A percentile compares a stretch with the other conserved stretches of the same genome.
These are phyloP conservation scores for Aspergillus phoenicis DNA, from an alignment of 2,329 filamentous ascomycete species.

Conservation along the genomic window DNA sequence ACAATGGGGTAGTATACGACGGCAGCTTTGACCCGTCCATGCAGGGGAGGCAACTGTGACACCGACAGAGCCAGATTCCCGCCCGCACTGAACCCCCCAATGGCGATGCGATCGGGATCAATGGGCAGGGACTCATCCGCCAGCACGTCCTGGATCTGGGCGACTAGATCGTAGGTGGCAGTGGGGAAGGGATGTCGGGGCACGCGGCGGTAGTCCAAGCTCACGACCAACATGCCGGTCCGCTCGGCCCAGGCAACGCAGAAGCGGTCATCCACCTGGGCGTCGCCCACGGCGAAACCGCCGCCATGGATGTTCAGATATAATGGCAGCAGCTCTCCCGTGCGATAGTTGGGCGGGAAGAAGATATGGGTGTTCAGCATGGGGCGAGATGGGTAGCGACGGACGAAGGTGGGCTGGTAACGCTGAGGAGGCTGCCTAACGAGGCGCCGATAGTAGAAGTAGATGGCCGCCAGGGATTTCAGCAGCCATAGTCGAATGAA, in stretches of 20 bases:
- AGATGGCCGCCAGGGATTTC: slow-evolving; percentile 17
- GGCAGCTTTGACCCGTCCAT: slow-evolving; percentile 38
- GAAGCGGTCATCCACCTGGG: slow-evolving; percentile 52
- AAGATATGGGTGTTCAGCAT: slow-evolving; percentile 13
- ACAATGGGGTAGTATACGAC: slow-evolving; percentile 51
- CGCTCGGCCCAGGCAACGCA: slow-evolving; percentile 48
- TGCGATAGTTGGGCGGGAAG: slow-evolving; percentile 18
- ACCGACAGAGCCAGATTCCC: slow-evolving; percentile 52
- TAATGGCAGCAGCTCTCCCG: slow-evolving; percentile 39
- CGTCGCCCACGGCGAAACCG: slow-evolving; percentile 38
- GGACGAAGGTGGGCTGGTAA: slow-evolving; percentile 5
- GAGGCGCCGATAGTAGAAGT: slow-evolving; percentile 18
- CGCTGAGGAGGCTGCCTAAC: slow-evolving; percentile 1
- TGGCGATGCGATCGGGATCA: slow-evolving; percentile 44
- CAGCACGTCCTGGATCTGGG: slow-evolving; percentile 47
- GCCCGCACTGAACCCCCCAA: slow-evolving; percentile 57
- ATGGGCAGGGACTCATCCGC: slow-evolving; percentile 51
- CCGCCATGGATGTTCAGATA: slow-evolving; percentile 58
- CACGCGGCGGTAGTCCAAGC: slow-evolving; percentile 54
- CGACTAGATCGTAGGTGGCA: slow-evolving; percentile 50
- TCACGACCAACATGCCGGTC: slow-evolving; percentile 49
- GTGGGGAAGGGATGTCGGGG: slow-evolving; percentile 49
- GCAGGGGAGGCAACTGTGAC: slow-evolving; percentile 44
- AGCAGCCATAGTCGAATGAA: slow-evolving; percentile 26
- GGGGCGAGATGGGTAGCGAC: slow-evolving; percentile 6